Conservation (phyloP, 2,329 filamentous ascomycete genomes). For the Pseudogymnoascus sp. region DNA sequence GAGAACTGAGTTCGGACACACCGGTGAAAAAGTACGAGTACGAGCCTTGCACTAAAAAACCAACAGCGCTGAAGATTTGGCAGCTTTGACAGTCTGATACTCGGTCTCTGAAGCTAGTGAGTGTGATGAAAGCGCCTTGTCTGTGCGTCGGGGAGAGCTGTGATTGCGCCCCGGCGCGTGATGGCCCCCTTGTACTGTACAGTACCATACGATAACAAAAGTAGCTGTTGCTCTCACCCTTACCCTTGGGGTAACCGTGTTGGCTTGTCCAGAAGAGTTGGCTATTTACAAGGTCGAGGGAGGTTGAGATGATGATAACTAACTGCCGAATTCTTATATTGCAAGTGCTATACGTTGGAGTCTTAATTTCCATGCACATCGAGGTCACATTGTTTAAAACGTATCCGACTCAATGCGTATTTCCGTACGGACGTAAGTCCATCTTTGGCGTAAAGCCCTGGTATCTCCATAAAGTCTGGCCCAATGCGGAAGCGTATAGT, state of each 20-base stretch:
- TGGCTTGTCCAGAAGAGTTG: neutral
- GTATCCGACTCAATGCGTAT: neutral
- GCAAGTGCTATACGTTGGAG: neutral
- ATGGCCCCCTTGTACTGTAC: too few relatives aligned
- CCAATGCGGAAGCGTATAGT: neutral
- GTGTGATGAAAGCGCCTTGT: neutral
- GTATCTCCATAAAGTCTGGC: neutral
- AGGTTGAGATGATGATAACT: neutral
- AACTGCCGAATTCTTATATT: conserved; percentile 2
- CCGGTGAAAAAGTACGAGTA: neutral
- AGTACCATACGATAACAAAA: neutral
- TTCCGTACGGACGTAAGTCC: neutral
- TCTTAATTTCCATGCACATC: neutral
- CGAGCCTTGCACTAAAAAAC: neutral
- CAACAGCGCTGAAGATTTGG: neutral
- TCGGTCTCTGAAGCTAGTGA: neutral
- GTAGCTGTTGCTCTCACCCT: neutral
- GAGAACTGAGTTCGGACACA: neutral
- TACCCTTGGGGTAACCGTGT: neutral
- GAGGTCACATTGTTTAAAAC: neutral
- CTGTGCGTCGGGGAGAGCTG: neutral
- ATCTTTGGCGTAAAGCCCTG: neutral
- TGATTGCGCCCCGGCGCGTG: neutral
- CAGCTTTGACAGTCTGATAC: neutral
- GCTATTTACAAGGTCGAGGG: neutral